Evolutionary conservation across 345 rosid species (phyloP).

Genomic region (Capsella bursapastoris): DNA sequence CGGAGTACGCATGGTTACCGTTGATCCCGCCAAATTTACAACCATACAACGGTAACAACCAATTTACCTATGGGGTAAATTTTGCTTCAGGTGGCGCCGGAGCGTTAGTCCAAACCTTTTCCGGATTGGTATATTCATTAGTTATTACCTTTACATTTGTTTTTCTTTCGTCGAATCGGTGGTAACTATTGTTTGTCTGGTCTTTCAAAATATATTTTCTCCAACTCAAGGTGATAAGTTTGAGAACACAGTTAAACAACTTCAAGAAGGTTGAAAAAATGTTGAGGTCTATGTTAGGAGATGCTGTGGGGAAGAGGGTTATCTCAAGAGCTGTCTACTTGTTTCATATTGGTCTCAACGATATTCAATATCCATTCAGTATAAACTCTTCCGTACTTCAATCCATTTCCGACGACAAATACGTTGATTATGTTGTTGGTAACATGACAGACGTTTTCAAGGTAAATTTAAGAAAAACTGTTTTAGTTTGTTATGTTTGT

Average conservation of each 20-base stretch:
- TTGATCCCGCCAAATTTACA: slow-evolving; percentile 15
- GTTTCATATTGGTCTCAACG: slow-evolving; percentile 8
- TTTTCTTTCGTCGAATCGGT: background rate
- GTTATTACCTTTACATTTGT: background rate
- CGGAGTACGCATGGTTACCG: slow-evolving; percentile 19
- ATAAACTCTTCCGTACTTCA: background rate
- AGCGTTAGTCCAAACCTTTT: background rate
- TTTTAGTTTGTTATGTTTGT: background rate
- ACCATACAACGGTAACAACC: background rate
- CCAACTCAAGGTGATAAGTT: background rate
- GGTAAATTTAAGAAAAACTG: background rate
- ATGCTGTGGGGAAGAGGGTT: slow-evolving; percentile 3
- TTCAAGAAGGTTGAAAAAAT: background rate
- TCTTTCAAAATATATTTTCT: background rate
- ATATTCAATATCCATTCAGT: background rate
- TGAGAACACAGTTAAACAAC: slow-evolving; percentile 8
- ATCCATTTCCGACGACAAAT: background rate
- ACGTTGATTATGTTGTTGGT: background rate
- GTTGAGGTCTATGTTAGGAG: slow-evolving; percentile 5
- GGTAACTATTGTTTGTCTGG: background rate
- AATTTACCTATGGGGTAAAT: slow-evolving; percentile 9
- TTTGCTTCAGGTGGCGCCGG: slow-evolving; percentile 8
- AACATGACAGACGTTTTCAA: slow-evolving; percentile 3
- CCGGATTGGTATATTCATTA: background rate
- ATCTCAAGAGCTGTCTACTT: slow-evolving; percentile 4